Evolutionary conservation across 164 flowering plant species (phyloP), one percentile per base, ranked within the genome.

Genomic region (Tetrastigma voinierianum): DNA sequence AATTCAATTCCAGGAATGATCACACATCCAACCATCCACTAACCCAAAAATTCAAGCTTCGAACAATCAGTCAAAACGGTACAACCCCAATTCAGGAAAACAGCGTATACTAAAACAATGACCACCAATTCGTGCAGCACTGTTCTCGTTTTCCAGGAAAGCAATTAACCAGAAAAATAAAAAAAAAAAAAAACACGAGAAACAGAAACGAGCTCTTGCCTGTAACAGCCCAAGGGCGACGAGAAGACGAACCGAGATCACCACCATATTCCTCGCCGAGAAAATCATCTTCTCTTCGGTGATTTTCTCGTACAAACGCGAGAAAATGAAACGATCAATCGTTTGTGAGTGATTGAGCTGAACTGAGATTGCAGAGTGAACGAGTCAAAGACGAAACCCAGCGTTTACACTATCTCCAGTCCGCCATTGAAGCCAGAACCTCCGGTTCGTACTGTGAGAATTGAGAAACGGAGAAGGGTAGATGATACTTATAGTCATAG

Each of bases 261-360:
- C 61, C 74, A 16, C 61, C 74, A 71, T 71, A 24, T 60, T 66
- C 14, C 5, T 55, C 43, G 20, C 48, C 14, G 52, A 46, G n/a
- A 19, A 46, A 61, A 46, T 5, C 64, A 61, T 61, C 64, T 16
- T 43, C 62, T 32, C 40, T 32, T 32, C 40, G 6, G 40, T 32
- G 32, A 32, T 32, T 32, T 59, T 20, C 19, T 59, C 19, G 11
- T 10, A 14, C 16, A 45, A 44, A 45, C 47, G 6, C 40, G 20
- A 32, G 17, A 11, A 32, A 57, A 57, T 7, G 19, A 9, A 14
- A 40, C 17, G 24, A 13, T 45, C 25, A 17, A 18, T 23, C 10
- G 56, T 19, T 19, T 13, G 18, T 2, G 12, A 14, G n/a, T 12
- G 2, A n/a, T 13, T 51, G 54, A 12, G 56, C 11, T 17, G 56